Base-by-base conservation (phyloP, 2,329 filamentous ascomycete genomes). In the Xylaria polymorpha region DNA sequence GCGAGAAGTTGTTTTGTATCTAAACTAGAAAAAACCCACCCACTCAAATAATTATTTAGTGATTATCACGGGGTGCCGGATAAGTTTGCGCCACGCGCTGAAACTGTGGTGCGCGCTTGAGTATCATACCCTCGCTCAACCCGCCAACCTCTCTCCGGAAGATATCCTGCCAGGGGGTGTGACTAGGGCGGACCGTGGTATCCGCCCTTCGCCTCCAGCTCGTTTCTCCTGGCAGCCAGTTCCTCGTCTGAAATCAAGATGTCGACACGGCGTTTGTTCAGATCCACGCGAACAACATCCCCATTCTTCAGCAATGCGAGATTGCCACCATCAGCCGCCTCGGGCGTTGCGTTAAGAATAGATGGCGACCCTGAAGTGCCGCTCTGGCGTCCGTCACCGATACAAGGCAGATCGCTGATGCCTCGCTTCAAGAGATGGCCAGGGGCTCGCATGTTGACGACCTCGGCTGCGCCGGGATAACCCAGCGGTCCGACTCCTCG, bases 291-390 rank as follows among this genome's bases (percentile, higher is more conserved):
- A 22, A 87, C 71, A 56, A 76, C 75, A 72, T 87, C 86, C 1
- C 85, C 85, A 72, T 87, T 83, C 15, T 75, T 76, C 22, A 87
- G 75, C 22, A 87, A 79, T 4, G 83, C 85, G 22, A 87, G 78
- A 62, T 87, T 87, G 1, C 86, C 85, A 8, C 85, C 85, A 10
- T 83, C 84, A 1, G 85, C 85, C 14, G 86, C 85, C 75, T 88
- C 86, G 8, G 86, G 85, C 53, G 82, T 85, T 1, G 85, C 85
- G 68, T 87, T 87, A n/a, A 87, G 76, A 60, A 88, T 87, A 0
- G 84, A 86, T 1, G 85, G 86, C 3, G 83, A 85, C 0, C 83
- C 85, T 3, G 85, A 87, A 2, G 86, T 88, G 39, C 86, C 85
- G 8, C 84, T 86, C 73, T 87, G 86, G 56, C 86, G 78, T 0